Evolutionary conservation across 805 yeast genomes (phyloP).

Genomic region (Dipodascus albidus): DNA sequence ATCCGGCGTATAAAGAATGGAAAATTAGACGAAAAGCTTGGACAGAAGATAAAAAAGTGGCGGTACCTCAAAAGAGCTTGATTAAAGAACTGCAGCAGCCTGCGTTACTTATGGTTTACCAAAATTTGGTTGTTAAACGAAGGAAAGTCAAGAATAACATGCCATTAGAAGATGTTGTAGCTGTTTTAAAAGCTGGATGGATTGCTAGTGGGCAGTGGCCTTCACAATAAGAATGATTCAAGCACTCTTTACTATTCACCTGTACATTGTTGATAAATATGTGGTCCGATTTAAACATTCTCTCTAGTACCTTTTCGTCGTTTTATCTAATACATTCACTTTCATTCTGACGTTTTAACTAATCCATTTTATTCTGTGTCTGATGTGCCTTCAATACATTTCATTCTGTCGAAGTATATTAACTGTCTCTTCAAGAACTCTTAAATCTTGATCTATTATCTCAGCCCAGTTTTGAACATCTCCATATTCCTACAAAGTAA

Average conservation of each 20-base stretch:
- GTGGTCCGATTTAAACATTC: too few relatives aligned
- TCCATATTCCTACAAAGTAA: conserved; percentile 25
- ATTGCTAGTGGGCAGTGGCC: conserved; percentile 61
- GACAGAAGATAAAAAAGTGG: conserved; percentile 28
- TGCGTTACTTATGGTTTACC: conserved; percentile 40
- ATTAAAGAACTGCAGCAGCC: conserved; percentile 21
- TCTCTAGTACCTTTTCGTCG: too few relatives aligned
- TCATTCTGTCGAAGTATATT: conserved; percentile 26
- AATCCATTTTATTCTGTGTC: too few relatives aligned
- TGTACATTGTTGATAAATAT: too few relatives aligned
- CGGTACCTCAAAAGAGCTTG: conserved; percentile 15
- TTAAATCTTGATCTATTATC: conserved; percentile 53
- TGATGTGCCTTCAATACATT: conserved; percentile 7
- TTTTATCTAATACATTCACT: too few relatives aligned
- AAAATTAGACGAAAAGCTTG: conserved; percentile 55
- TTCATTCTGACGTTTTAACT: too few relatives aligned
- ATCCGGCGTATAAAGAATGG: conserved; percentile 57
- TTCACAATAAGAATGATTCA: too few relatives aligned
- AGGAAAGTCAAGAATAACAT: conserved; percentile 57
- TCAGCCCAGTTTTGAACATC: conserved; percentile 52
- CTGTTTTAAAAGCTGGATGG: conserved; percentile 80
- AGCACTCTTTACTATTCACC: too few relatives aligned
- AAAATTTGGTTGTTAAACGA: conserved; percentile 56
- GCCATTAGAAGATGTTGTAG: conserved; percentile 61
- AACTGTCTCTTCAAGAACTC: conserved; percentile 55